phyloP scores from a whole-genome alignment of 176 grass and related monocot genomes.

The Oryza meridionalis region DNA sequence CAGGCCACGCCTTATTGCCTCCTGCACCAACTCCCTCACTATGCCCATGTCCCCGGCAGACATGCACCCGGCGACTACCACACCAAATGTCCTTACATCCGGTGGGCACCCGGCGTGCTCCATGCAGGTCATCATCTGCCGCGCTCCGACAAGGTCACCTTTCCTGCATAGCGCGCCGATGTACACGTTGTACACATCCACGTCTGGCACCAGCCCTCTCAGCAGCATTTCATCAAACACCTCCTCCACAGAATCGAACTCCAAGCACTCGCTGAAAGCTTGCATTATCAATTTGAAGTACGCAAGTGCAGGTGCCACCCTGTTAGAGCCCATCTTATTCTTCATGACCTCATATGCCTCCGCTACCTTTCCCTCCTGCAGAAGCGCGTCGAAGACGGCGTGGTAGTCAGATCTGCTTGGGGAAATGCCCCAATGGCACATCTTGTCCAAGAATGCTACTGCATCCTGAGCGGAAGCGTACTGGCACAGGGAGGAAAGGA shows the following conservation, averaged over 20 bases:
- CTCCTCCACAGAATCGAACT: slow-evolving; percentile 48
- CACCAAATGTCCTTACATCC: slow-evolving; percentile 40
- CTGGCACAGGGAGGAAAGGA: slow-evolving; percentile 37
- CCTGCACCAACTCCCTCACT: slow-evolving; percentile 42
- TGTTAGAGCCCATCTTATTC: slow-evolving; percentile 53
- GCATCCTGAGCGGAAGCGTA: slow-evolving; percentile 21
- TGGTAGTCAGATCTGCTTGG: slow-evolving; percentile 33
- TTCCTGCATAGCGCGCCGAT: slow-evolving; percentile 44
- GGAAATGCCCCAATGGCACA: slow-evolving; percentile 52
- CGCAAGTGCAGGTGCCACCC: slow-evolving; percentile 29
- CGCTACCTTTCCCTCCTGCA: slow-evolving; percentile 41
- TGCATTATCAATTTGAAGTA: slow-evolving; percentile 43
- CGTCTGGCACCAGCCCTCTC: slow-evolving; percentile 50
- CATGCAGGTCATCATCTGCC: slow-evolving; percentile 68
- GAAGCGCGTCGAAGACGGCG: slow-evolving; percentile 43
- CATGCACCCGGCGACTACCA: slow-evolving; percentile 41
- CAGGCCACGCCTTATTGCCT: slow-evolving; percentile 45
- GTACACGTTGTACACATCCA: slow-evolving; percentile 48
- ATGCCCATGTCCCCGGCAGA: slow-evolving; percentile 26
- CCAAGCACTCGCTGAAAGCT: slow-evolving; percentile 23
- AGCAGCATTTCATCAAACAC: slow-evolving; percentile 83
- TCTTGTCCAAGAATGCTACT: slow-evolving; percentile 52
- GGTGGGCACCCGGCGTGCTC: slow-evolving; percentile 62
- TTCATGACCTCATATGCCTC: slow-evolving; percentile 57
- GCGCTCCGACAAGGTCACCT: slow-evolving; percentile 51